A percentile compares a stretch with the other conserved stretches of the same genome.
These are phyloP conservation scores for Hyaloscypha bicolor DNA, from an alignment of 495 filamentous ascomycete species.

Conservation along the genomic window DNA sequence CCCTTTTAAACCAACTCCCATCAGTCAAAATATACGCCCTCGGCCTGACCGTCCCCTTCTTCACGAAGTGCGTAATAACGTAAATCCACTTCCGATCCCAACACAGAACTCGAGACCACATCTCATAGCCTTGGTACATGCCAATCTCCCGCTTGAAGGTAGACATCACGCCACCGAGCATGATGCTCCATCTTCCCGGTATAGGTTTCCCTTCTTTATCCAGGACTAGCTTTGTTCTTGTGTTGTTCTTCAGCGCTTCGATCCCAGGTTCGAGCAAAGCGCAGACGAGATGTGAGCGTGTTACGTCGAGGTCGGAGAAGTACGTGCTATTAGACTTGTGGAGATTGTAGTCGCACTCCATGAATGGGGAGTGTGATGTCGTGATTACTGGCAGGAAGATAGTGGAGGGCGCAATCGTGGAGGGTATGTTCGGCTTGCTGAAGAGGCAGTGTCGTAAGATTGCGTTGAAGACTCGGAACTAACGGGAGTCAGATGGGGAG, in stretches of 20 bases:
- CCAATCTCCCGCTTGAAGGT: conserved; percentile 71
- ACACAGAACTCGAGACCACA: conserved; percentile 66
- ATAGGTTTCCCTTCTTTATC: conserved; percentile 39
- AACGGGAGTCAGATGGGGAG: neutral
- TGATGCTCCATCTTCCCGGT: conserved; percentile 53
- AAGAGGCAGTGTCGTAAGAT: conserved; percentile 63
- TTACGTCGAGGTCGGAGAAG: conserved; percentile 78
- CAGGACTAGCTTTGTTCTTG: conserved; percentile 40
- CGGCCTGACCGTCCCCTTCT: conserved; percentile 52
- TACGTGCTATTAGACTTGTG: conserved; percentile 87
- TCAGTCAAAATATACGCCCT: conserved; percentile 41
- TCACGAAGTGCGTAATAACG: conserved; percentile 68
- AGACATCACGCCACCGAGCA: conserved; percentile 68
- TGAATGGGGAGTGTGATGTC: conserved; percentile 56
- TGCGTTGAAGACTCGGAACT: conserved; percentile 66
- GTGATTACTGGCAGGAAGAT: conserved; percentile 70
- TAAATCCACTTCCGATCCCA: conserved; percentile 90
- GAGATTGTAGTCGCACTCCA: conserved; percentile 80
- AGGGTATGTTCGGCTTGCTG: conserved; percentile 38
- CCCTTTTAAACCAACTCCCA: conserved; percentile 28
- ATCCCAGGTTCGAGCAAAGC: conserved; percentile 56
- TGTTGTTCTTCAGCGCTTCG: conserved; percentile 42
- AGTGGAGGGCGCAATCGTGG: conserved; percentile 31
- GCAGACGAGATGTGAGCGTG: conserved; percentile 62
- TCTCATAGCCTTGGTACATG: conserved; percentile 69